phyloP scores from a whole-genome alignment of 345 rosid genomes.

The Carallia pectinifolia region DNA sequence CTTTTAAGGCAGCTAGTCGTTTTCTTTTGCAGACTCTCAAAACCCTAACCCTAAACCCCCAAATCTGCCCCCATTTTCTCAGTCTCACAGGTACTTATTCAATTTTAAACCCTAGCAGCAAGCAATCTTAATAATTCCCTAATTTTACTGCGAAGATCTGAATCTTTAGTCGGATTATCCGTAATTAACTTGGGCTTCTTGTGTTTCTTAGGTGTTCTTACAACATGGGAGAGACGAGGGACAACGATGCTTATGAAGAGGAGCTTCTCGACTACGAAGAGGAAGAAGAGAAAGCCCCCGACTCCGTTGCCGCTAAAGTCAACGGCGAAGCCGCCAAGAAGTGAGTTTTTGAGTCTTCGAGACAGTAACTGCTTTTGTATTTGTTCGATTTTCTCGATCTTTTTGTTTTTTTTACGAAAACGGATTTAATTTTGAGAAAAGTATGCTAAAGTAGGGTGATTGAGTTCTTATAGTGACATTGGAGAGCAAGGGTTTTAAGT shows the following conservation, averaged over 20 bases:
- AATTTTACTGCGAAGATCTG: not conserved
- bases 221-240: slow-evolving; percentile 89
- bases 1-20: slow-evolving; percentile 24
- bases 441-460: too few relatives aligned
- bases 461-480: too few relatives aligned
- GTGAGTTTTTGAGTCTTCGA: slow-evolving; percentile 39
- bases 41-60: slow-evolving; percentile 43
- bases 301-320: slow-evolving; percentile 59
- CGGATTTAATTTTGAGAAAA: too few relatives aligned
- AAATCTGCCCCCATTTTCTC: not conserved
- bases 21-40: slow-evolving; percentile 43
- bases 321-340: slow-evolving; percentile 89
- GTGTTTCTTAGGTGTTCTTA: slow-evolving; percentile 9
- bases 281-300: slow-evolving; percentile 84
- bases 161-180: slow-evolving; percentile 3
- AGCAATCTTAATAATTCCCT: not conserved
- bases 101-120: not conserved
- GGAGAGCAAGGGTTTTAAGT: too few relatives aligned
- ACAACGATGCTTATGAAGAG: slow-evolving; percentile 97
- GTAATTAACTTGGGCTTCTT: not conserved
- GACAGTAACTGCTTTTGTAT: not conserved
- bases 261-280: slow-evolving; percentile 98
- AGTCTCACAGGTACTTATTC: slow-evolving; percentile 33
- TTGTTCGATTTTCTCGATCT: not conserved
- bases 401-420: not conserved